Base-by-base conservation (phyloP, 176 grass and related monocot species). In the Eragrostis curvula region DNA sequence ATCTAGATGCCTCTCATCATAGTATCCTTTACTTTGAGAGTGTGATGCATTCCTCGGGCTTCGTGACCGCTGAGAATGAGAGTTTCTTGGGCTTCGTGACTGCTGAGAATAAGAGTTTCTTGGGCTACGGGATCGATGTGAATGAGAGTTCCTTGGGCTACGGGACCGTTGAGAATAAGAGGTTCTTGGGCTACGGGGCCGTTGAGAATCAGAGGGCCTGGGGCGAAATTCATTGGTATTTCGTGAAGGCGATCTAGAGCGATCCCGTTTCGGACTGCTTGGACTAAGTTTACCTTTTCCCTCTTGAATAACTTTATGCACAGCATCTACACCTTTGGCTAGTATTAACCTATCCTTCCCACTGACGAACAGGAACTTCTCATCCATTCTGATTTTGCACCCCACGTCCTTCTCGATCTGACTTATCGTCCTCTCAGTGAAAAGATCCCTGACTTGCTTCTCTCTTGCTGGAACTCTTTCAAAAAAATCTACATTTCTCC, bases 351-450 rank as follows among this genome's bases (percentile, higher is more conserved):
- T 86, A 84, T 95, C 93, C 83, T 93, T 98, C 70, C 92, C 92
- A 89, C 91, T 95, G 48, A 98, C 93, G 86, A 98, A 88, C 47
- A 95, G 77, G 80, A 98, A 98, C 81, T 98, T 98, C 56, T 98
- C 96, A 66, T 98, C 93, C 93, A 98, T 88, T 84, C 87, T 93
- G 66, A 98, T 88, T 80, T 98, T 98, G 88, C 96, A 98, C 8
- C 93, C 96, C 21, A 90, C 86, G 56, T 93, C 92, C 53, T 84
- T 98, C 82, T 98, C 96, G 62, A 98, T 93, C 80, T 95, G 88
- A 81, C 69, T 87, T 82, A 96, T 95, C 47, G 74, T 81, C 81
- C 83, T 93, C 55, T 85, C 88, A 40, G 77, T 91, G 82, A 98
- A 98, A 83, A 98, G 87, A 66, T 84, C 80, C 30, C 96, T 90